A percentile compares a stretch with the other conserved stretches of the same genome.
Conservation (phyloP, 352 stramenopile genomes). For the Phytopythium helicoides region DNA sequence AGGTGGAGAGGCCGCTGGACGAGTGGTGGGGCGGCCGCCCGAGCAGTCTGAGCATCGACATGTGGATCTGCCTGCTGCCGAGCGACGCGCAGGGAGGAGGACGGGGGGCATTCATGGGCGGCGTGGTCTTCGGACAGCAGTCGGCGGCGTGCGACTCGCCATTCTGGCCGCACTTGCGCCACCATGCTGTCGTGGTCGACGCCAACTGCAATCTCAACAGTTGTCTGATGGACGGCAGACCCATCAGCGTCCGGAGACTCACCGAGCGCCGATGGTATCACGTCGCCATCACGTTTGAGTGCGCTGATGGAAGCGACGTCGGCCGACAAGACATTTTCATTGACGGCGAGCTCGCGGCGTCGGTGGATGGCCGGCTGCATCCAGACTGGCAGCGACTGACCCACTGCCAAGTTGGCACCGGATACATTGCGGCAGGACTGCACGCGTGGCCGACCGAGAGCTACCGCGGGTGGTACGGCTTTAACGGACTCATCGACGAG, state of each 20-base stretch:
- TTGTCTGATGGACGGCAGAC: conserved; percentile 12
- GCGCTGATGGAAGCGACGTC: background rate
- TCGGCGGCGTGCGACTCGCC: background rate
- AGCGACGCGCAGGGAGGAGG: background rate
- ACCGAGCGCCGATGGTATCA: conserved; percentile 17
- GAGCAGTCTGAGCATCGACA: conserved; percentile 17
- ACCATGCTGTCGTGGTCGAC: conserved; percentile 16
- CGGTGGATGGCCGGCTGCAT: conserved; percentile 8
- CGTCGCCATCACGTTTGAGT: conserved; percentile 11
- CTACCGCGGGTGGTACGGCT: conserved; percentile 19
- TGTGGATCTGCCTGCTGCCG: conserved; percentile 24
- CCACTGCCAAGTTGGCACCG: conserved; percentile 4
- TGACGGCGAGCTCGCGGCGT: conserved; percentile 10
- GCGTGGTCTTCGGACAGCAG: conserved; percentile 18
- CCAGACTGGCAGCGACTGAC: conserved; percentile 8
- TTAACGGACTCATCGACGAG: conserved; percentile 19
- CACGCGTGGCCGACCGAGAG: conserved; percentile 3
- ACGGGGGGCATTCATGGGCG: conserved; percentile 3
- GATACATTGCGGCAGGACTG: background rate
- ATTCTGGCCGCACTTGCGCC: conserved; percentile 2
- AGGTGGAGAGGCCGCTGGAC: background rate
- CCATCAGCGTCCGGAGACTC: conserved; percentile 4
- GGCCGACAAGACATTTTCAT: conserved; percentile 12
- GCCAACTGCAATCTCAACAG: conserved; percentile 12
- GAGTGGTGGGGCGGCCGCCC: background rate